Base-by-base conservation (phyloP, 1,284 basidiomycete genomes). In the Peniophora sp. region DNA sequence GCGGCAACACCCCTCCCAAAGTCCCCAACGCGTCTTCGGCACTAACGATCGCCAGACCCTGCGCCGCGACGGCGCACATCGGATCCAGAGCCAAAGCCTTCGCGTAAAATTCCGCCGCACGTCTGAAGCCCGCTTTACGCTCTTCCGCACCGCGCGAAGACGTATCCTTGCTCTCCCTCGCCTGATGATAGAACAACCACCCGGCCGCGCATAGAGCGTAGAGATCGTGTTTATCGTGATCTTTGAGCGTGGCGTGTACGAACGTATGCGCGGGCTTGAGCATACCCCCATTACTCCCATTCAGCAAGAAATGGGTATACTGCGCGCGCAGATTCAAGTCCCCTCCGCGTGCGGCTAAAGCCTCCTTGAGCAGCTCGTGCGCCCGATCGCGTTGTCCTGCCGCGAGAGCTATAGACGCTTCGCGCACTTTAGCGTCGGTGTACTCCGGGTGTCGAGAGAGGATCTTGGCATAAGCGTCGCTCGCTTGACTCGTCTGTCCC, bases 391-490 rank as follows among this genome's bases (percentile, higher is more conserved):
- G 75, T 14, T 83, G 79, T 47, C 86, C 86, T 22, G 85, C 61
- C 23, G 75, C 72, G 0, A 82, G 70, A 1, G 87, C 74, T 73
- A 97, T 84, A 11, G 87, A 78, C 0, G 92, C 91, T 57, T 90
- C 85, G 32, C 94, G 86, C 38, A 94, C 80, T 71, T 97, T 97
- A 56, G 93, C 93, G 64, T 97, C 94, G 45, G 92, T 79, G 64
- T 96, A 97, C 69, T 97, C 94, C 0, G 92, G 90, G 72, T 97
- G 93, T 51, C 88, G 77, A 16, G 79, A 71, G 24, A 97, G 67
- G 5, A 97, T 73, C 62, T 92, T 91, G 45, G 87, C 81, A 60
- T 94, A 97, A 5, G 90, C 90, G 57, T 88, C 87, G 54, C 78
- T 83, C 10, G 93, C 92, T 58, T 85, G 76, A 1, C 68, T 72